Evolutionary conservation across 225 moss, liverwort and hornwort species (phyloP), one percentile per base, ranked within the genome.

Genomic region (Bryum argenteum): DNA sequence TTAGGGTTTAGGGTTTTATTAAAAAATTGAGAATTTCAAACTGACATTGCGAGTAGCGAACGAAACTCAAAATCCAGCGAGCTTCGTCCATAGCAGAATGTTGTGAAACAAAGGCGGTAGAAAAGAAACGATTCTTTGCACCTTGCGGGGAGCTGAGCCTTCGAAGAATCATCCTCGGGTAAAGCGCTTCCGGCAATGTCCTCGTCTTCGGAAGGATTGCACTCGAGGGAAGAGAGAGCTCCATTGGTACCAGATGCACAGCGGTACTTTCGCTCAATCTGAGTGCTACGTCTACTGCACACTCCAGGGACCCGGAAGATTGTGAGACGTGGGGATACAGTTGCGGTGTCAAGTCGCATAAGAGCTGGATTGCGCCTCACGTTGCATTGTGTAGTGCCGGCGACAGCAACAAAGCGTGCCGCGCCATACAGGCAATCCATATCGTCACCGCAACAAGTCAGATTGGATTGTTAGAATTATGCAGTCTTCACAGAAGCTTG

Each of bases 361-460:
- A 1, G 23, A 16, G 68, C 16, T 21, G 21, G 15, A 22, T 69
- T 26, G 22, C 69, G 26, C 26, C 50, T 26, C 50, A 48, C 65
- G 5, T 9, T 7, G 44, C 69, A 24, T 58, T 26, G 57, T 58
- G 24, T 56, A 24, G 40, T 22, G 5, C 57, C 20, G 43, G 28
- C 16, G 18, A 19, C 15, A 53, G 62, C 44, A 69, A 37, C 54
- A 9, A 44, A 28, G 28, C 43, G 43, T 18, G 53, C 8, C 0
- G 5, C 41, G 60, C 42, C 18, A 61, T 42, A 24, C 20, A 11
- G 61, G 16, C 54, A 61, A 41, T 68, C 75, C 75, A 75, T 75
- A 1, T 18, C 20, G 61, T 41, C 61, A 19, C 61, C 21, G 42
- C 20, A 16, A 28, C 43, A 24, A 41, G 48, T 6, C 16, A 14